Evolutionary conservation across 495 filamentous ascomycete species (phyloP), one percentile per base, ranked within the genome.

Genomic region (Talaromyces thailandensis): DNA sequence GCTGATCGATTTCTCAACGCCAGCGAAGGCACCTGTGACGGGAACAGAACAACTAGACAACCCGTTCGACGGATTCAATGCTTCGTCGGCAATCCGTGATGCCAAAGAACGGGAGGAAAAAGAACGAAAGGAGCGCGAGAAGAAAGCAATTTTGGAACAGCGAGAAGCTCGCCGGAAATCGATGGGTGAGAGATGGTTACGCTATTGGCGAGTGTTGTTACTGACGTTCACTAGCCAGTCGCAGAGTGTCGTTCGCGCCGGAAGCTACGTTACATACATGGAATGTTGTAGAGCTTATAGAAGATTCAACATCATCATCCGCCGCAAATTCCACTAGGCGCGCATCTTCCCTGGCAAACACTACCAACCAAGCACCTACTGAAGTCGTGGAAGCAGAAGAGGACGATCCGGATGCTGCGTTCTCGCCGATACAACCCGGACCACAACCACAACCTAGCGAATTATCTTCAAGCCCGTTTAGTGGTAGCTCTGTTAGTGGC

Each of bases 181-280:
- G 1, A 82, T 96, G 64, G 84, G 84, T 86, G 68, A 52, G 69
- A 66, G 25, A 18, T 7, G 14, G 31, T 57, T 37, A 16, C 18
- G 52, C 1, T 11, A 16, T 50, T 12, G 4, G 32, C 35, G 16
- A 28, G 18, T 60, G 52, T 56, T 40, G 64, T 73, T 57, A 73
- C 60, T 58, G 21, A 43, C 62, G 14, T 28, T 14, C 16, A 51
- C 58, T 62, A 81, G 92, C 90, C 32, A 93, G 94, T 73, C 89
- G 95, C 67, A 86, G 94, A 62, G 94, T 99, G 43, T 97, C 93
- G 0, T 99, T 99, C 70, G 94, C 94, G 5, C 94, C 94, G 1
- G 94, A 99, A 73, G 94, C 94, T 14, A 99, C 94, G 8, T 77
- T 99, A 32, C 94, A 99, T 70, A 99, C 94, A 3, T 99, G 96